Evolutionary conservation across 495 filamentous ascomycete species (phyloP), one percentile per base, ranked within the genome.

Genomic region (Pyrenula aspistea): DNA sequence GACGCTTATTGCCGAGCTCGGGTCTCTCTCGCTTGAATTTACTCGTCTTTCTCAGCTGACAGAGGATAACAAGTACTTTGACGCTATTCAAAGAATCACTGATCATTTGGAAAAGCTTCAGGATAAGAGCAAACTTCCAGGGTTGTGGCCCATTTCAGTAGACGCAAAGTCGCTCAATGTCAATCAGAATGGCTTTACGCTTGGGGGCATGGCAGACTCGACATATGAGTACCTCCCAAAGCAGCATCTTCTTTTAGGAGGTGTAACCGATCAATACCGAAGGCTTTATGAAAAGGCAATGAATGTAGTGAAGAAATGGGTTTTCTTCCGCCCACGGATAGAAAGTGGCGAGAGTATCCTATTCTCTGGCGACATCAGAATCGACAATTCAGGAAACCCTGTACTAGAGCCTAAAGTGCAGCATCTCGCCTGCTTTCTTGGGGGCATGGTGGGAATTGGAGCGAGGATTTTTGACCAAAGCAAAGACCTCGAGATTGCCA

Each of bases 181-280:
- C 53, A 66, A 63, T 12, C 62, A 69, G 24, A 67, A 70, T n/a
- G 53, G 49, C 31, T 97, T 84, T 62, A 86, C 82, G 0, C 83
- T 96, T 56, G 93, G 93, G 24, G 91, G 87, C 54, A 86, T 85
- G 74, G 87, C 91, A 51, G 93, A 99, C 67, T 95, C 89, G 2
- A 80, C 88, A 0, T 97, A 97, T 66, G 93, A 99, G 66, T 99
- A 99, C 68, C 82, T 99, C 50, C 87, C 95, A n/a, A 99, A 98
- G 65, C 70, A 78, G 60, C 69, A 83, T 60, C 75, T 83, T 51
- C 77, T 99, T 12, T 78, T 97, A 10, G 92, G 91, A 54, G 93
- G 85, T 1, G 74, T 82, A 53, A 85, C 80, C 22, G 77, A 84
- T 19, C 88, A 94, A 66, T 95, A 95, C 65, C 76, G 76, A 49